Percentiles rank a stretch among this genome's conserved stretches.
phyloP scores from a whole-genome alignment of 495 filamentous ascomycete species.

The Penicillium pulvis region DNA sequence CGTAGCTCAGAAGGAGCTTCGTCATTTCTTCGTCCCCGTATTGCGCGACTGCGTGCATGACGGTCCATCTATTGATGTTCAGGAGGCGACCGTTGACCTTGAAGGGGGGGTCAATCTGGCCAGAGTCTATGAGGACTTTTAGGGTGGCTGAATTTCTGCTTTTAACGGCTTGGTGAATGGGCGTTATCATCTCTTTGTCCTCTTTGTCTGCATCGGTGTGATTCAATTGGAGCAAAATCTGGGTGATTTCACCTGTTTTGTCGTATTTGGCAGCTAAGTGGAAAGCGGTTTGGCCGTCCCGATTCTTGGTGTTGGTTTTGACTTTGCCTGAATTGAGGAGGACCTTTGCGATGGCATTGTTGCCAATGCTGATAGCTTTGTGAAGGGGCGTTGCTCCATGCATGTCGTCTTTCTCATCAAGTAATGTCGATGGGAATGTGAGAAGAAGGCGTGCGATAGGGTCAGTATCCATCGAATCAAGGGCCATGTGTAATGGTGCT shows the following conservation, averaged over 20 bases:
- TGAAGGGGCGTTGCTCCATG: background rate
- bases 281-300: background rate
- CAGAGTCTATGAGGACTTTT: background rate
- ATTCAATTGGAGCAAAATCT: background rate
- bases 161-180: constrained; percentile 3
- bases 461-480: background rate
- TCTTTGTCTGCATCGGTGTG: background rate
- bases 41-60: constrained; percentile 4
- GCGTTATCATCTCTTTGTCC: background rate
- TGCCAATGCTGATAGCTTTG: background rate
- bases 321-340: background rate
- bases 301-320: constrained; percentile 2
- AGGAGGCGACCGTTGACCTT: background rate
- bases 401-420: background rate
- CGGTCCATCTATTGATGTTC: constrained; percentile 4
- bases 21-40: constrained; percentile 3
- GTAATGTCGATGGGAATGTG: background rate
- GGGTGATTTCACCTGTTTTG: background rate
- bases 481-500: constrained; percentile 1
- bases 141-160: background rate
- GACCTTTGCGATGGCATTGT: background rate
- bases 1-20: background rate
- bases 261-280: background rate
- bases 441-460: background rate
- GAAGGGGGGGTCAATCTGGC: background rate